Evolutionary conservation across 306 rosid genomes (phyloP), one percentile per base, ranked within the genome.

Genomic region (Pyrus bretschneideri): DNA sequence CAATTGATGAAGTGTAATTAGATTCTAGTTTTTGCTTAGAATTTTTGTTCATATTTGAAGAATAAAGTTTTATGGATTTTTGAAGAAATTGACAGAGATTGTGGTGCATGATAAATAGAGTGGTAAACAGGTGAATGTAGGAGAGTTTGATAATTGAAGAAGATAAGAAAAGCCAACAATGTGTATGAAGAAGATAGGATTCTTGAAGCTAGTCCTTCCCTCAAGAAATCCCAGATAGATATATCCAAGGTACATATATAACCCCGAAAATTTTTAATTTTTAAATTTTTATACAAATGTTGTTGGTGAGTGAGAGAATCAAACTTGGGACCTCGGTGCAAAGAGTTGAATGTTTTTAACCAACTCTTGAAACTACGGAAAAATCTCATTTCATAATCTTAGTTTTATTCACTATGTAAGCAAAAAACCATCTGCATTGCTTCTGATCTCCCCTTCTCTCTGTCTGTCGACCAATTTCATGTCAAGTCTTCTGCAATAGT

Each of bases 181-280:
- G 72, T 82, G 7, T 87, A 35, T 75, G 96, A 86, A 79, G 96
- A 90, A 79, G 92, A 89, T 79, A 85, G 62, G 80, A 72, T 55
- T 77, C 77, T 25, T 45, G 84, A 81, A 75, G 83, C 70, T 51
- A 45, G 52, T 81, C 79, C 88, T 83, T 69, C 83, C 1, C 40
- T 74, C 75, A 86, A 81, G 78, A 91, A 81, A 71, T 35, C 77
- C 77, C 85, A 80, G 57, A 74, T 59, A 66, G 83, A 87, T 74
- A 78, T 62, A 51, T 74, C 84, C 46, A 74, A 78, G 97, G 98
- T 73, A 73, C 25, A 13, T 31, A 25, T 93, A 82, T 60, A 73
- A 78, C 60, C 62, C 17, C 69, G 4, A 55, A 46, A 68, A 76
- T 25, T 25, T 38, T 38, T 38, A 38, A 13, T 5, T 33, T 33